Evolutionary conservation across 768 basidiomycete species (phyloP), one percentile per base, ranked within the genome.

Genomic region (Xanthoconium stramineum): DNA sequence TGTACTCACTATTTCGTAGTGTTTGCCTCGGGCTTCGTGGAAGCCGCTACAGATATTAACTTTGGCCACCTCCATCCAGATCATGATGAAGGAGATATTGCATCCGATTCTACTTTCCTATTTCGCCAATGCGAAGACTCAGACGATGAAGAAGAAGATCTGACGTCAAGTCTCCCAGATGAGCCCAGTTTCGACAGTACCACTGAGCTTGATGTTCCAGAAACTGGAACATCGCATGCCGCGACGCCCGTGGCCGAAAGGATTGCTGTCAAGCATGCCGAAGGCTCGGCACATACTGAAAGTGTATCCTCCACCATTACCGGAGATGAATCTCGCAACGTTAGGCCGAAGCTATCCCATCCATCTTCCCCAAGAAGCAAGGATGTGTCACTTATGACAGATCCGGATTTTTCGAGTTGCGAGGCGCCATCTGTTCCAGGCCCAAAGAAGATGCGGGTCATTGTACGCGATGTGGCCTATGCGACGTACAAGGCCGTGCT

Each of bases 11-110:
- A n/a, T 49, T 36, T 20, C 17, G 32, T 43, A 91, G 89, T 91
- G 89, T 89, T 91, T 64, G 74, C 74, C 51, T 83, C 89, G 0
- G 84, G 82, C 9, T 91, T 91, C 58, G 80, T 80, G 3, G 89
- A 90, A 65, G 81, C 80, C 10, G 71, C 76, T 12, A 59, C 61
- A 24, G 72, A 73, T 61, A 71, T 39, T 60, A 70, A 47, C 15
- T 68, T 75, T 19, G 40, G 51, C 4, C 53, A 55, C 14, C 55
- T 57, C 44, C 64, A 60, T 9, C 50, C 20, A 33, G 68, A 69
- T 32, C 61, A 62, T 19, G 62, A 77, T 64, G 69, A 77, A 47
- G 74, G 72, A 38, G 80, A 78, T 49, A 73, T 76, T 44, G 78
- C 80, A 42, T 83, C 82, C 43, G 84, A 86, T 58, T 79, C 77